Evolutionary conservation across 257 asterid species (phyloP), one percentile per base, ranked within the genome.

Genomic region (Solanum peruvianum): DNA sequence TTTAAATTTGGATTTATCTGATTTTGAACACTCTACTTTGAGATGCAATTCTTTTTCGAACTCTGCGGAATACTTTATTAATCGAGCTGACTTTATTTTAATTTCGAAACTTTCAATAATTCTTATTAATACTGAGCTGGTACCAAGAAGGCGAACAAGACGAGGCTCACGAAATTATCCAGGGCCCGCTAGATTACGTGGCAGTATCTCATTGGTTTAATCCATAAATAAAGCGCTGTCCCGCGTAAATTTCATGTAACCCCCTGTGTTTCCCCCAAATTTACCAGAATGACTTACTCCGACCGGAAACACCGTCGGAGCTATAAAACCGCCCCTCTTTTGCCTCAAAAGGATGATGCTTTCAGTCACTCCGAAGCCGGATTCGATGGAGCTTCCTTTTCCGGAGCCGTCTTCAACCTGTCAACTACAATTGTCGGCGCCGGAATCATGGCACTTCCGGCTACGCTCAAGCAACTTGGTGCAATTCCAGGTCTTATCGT

Each of bases 381-480:
- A 45, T 91, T 90, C 81, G 87, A 88, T 49, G 94, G 97, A 29
- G 97, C 96, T 3, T 93, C 98, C 7, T 95, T 91, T 87, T 83
- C 95, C 82, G 96, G 98, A 16, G 96, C 98, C 18, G 96, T 96
- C 78, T 94, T 96, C 88, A 96, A 96, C 81, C 95, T 96, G 60
- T 96, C 98, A 60, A 96, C 94, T 86, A 93, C 97, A 85, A 90
- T 96, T 29, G 98, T 96, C 84, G 98, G 98, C 18, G 97, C 98
- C 73, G 98, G 98, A 56, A 96, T 96, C 67, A 96, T 96, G 98
- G 97, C 98, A 75, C 94, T 96, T 5, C 98, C 98, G 84, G 95
- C 94, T 39, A 94, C 98, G 6, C 92, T 96, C 45, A 94, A 94
- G 88, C 96, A 96, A 84, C 92, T 94, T 76, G 98, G 98, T 16